Base-by-base conservation (phyloP, 805 yeast species). In the Schwanniomyces yamadae region DNA sequence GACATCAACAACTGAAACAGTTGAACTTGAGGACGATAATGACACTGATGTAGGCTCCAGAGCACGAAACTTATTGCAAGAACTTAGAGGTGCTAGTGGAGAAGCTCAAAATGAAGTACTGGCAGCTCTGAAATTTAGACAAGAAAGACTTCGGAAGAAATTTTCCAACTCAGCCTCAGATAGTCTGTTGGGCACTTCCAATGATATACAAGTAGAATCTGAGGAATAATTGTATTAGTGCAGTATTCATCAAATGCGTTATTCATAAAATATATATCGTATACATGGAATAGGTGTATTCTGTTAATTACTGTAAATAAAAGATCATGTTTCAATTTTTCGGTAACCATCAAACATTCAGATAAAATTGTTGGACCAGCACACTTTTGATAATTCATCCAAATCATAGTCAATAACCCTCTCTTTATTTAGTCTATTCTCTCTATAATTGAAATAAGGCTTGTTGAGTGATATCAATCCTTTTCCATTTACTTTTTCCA, bases 31-130 rank as follows among this genome's bases (percentile, higher is more conserved):
- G 4, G 53, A 44, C n/a, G 55, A 44, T 40, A n/a, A n/a, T n/a
- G 58, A 48, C 17, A 57, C 55, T 4, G 80, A 75, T 40, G 71
- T 78, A 12, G 78, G 77, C 1, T 63, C 66, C 2, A 68, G 89
- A 42, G 93, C 91, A 0, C 70, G 84, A 54, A 73, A 66, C 34
- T 66, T 84, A 39, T 63, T 84, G 13, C 74, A 72, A 49, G 89
- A 81, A 48, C 60, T 84, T 15, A 66, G 90, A 49, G 60, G 62
- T 5, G 48, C 52, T 2, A 52, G 45, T 4, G 58, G 49, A 11
- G 33, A 30, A 4, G 48, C 19, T 5, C 21, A 30, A 1, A 22
- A 46, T 4, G 56, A 57, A 8, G 57, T 63, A 10, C 54, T 66
- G 20, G 61, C 71, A 6, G 74, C 75, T 14, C 72, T 66, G 34